Conservation (phyloP, 257 asterid genomes). For the Cynanchum wilfordii region DNA sequence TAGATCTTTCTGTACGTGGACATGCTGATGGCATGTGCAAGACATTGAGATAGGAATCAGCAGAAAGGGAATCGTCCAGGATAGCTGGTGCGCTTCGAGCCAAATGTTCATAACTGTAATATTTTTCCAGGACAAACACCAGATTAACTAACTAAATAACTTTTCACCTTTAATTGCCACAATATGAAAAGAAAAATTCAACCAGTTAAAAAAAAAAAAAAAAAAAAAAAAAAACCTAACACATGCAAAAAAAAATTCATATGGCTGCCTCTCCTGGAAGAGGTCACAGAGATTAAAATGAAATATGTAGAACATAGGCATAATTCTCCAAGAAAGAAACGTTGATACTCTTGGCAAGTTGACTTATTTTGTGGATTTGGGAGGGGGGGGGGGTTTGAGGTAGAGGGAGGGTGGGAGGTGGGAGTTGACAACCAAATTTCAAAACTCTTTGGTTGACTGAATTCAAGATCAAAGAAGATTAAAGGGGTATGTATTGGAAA, state of each 20-base stretch:
- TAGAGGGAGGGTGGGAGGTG: too few relatives aligned
- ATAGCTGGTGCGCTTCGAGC: conserved; percentile 96
- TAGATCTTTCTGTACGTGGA: conserved; percentile 94
- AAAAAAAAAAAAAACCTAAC: not conserved
- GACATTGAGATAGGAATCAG: conserved; percentile 95
- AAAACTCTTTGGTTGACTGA: not conserved
- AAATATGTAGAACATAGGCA: not conserved
- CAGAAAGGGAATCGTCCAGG: conserved; percentile 94
- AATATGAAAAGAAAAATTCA: not conserved
- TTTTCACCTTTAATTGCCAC: conserved; percentile 5
- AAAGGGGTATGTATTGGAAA: not conserved
- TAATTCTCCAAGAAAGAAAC: not conserved
- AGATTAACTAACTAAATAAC: conserved; percentile 9
- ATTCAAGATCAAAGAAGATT: not conserved
- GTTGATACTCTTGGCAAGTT: too few relatives aligned
- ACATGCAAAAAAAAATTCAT: not conserved
- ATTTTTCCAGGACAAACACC: conserved; percentile 23
- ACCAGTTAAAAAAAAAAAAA: not conserved
- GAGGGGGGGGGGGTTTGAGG: too few relatives aligned
- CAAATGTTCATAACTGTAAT: conserved; percentile 85
- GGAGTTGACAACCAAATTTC: too few relatives aligned
- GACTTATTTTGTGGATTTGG: too few relatives aligned
- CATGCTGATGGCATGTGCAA: conserved; percentile 91
- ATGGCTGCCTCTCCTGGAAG: not conserved
- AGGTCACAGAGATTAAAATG: not conserved